phyloP scores from a whole-genome alignment of 2,329 filamentous ascomycete species.

The Acephala macrosclerotiorum region DNA sequence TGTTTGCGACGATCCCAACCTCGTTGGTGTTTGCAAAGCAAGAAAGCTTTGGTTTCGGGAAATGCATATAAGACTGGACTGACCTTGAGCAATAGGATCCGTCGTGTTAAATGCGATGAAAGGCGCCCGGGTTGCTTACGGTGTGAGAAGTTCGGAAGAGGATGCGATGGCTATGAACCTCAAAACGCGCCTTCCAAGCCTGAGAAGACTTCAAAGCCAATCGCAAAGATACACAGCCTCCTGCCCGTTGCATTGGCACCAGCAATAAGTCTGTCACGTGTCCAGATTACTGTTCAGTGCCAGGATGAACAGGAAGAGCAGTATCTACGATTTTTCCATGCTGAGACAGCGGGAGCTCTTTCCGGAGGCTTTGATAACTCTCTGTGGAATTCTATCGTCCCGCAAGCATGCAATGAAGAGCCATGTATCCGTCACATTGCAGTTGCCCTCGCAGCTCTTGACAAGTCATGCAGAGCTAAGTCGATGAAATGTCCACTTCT shows the following conservation, averaged over 20 bases:
- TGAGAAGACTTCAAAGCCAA: background rate
- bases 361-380: conserved; percentile 29
- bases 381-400: conserved; percentile 31
- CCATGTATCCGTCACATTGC: conserved; percentile 29
- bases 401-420: conserved; percentile 33
- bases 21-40: background rate
- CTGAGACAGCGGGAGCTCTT: conserved; percentile 28
- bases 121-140: conserved; percentile 65
- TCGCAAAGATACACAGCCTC: background rate
- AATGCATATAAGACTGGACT: background rate
- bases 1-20: background rate
- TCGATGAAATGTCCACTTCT: conserved; percentile 9
- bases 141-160: conserved; percentile 64
- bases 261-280: background rate
- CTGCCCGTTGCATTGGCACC: background rate
- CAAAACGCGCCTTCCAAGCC: background rate
- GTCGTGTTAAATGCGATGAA: conserved; percentile 73
- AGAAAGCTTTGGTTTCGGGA: background rate
- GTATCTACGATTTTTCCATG: conserved; percentile 33
- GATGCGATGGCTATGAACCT: conserved; percentile 63
- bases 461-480: conserved; percentile 19
- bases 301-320: conserved; percentile 30
- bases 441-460: conserved; percentile 30
- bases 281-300: conserved; percentile 19
- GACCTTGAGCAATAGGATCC: conserved; percentile 27